Conservation (phyloP, 371 early-diverging fungal species). For the Basidiobolus meristosporus region DNA sequence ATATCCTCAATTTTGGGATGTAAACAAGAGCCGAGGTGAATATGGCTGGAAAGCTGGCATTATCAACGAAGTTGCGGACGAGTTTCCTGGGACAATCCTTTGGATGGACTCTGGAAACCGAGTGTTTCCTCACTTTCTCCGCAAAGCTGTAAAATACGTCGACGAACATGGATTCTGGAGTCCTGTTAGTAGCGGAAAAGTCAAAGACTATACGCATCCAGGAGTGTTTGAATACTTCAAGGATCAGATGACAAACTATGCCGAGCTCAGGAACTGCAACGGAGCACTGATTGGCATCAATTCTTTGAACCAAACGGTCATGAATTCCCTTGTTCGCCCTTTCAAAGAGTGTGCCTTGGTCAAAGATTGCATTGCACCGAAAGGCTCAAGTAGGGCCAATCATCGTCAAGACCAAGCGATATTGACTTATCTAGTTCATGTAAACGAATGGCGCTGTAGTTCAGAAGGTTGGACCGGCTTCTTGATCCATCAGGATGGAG, state of each 20-base stretch:
- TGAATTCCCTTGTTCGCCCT: constrained; percentile 17
- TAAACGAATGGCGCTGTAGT: neutral
- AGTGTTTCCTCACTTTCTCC: no score
- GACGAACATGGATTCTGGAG: constrained; percentile 29
- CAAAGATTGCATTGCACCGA: constrained; percentile 23
- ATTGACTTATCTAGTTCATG: constrained; percentile 14
- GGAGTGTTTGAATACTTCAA: constrained; percentile 29
- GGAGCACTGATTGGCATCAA: constrained; percentile 39
- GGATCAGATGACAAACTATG: constrained; percentile 15
- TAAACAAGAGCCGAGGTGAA: constrained; percentile 29
- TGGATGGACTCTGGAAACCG: constrained; percentile 34
- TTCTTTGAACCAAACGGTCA: constrained; percentile 8
- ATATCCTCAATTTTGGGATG: constrained; percentile 42
- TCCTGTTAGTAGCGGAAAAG: constrained; percentile 21
- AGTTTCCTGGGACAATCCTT: constrained; percentile 21
- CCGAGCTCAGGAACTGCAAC: constrained; percentile 28
- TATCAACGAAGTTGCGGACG: constrained; percentile 23
- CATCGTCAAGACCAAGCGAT: constrained; percentile 32
- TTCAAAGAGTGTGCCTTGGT: constrained; percentile 24
- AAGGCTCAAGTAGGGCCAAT: constrained; percentile 18
- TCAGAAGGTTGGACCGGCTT: no score
- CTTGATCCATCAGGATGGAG: no score
- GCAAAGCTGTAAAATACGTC: constrained; percentile 2
- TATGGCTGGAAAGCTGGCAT: constrained; percentile 50
- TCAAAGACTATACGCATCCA: constrained; percentile 29